Evolutionary conservation across 305 asterid genomes (phyloP).

Genomic region (Fraxinus platypoda): DNA sequence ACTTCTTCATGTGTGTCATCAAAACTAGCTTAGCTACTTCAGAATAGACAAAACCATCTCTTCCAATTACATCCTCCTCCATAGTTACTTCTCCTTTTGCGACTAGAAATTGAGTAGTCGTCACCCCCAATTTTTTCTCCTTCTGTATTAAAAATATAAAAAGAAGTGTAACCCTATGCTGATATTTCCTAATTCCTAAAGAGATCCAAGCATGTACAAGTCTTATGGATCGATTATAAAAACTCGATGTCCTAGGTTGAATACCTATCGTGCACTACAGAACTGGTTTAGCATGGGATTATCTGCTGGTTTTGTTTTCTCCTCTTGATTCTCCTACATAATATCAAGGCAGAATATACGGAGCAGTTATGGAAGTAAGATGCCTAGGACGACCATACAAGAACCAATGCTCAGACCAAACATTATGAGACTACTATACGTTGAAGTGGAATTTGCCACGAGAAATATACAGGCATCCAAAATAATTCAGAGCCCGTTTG

Average conservation of each 20-base stretch:
- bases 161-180: background rate
- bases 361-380: background rate
- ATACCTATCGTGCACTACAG: background rate
- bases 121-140: background rate
- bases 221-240: background rate
- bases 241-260: background rate
- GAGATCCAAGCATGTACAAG: background rate
- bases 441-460: background rate
- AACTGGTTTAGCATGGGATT: background rate
- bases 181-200: background rate
- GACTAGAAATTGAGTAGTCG: background rate
- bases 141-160: background rate
- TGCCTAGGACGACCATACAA: background rate
- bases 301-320: background rate
- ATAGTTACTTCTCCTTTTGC: background rate
- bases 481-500: no score
- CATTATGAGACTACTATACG: no score
- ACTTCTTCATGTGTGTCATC: no score
- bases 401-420: conserved; percentile 19
- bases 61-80: background rate
- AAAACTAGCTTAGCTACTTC: background rate
- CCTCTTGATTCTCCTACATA: background rate
- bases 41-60: background rate
- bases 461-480: background rate
- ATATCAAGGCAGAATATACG: background rate